Percentiles rank a stretch among this genome's conserved stretches.
Conservation (phyloP, 2,329 filamentous ascomycete species). For the Pseudogymnoascus sp. region DNA sequence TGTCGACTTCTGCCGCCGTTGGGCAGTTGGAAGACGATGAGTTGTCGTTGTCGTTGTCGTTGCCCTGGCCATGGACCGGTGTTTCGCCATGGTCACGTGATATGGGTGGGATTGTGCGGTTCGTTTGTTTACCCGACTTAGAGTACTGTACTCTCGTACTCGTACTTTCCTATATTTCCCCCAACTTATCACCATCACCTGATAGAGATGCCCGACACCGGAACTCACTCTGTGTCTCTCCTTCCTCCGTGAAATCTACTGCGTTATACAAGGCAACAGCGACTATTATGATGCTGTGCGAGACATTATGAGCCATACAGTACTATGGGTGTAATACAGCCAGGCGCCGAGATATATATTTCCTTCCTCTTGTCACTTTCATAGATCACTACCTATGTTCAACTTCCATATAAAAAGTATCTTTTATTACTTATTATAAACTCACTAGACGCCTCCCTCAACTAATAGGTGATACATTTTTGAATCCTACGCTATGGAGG, state of each 20-base stretch:
- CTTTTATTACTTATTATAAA: neutral
- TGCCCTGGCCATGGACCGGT: neutral
- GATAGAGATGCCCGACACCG: too few relatives aligned
- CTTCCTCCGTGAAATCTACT: neutral
- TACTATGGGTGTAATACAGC: neutral
- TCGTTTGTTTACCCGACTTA: neutral
- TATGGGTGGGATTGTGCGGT: neutral
- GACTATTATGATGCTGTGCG: neutral
- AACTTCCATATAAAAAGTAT: neutral
- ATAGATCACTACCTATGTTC: neutral
- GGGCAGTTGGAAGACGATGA: conserved; percentile 1
- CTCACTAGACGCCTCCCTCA: neutral
- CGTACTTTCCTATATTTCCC: neutral
- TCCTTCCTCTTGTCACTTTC: neutral
- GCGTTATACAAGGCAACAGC: neutral
- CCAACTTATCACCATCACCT: neutral
- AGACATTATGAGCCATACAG: neutral
- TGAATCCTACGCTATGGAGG: neutral
- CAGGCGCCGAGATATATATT: neutral
- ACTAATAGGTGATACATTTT: neutral
- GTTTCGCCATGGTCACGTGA: neutral
- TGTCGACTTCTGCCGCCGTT: neutral
- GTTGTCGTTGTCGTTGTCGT: neutral
- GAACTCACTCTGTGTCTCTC: neutral
- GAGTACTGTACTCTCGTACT: too few relatives aligned